Evolutionary conservation across 208 protist species (phyloP), one percentile per base, ranked within the genome.

Genomic region (Angomonas ambiguus): DNA sequence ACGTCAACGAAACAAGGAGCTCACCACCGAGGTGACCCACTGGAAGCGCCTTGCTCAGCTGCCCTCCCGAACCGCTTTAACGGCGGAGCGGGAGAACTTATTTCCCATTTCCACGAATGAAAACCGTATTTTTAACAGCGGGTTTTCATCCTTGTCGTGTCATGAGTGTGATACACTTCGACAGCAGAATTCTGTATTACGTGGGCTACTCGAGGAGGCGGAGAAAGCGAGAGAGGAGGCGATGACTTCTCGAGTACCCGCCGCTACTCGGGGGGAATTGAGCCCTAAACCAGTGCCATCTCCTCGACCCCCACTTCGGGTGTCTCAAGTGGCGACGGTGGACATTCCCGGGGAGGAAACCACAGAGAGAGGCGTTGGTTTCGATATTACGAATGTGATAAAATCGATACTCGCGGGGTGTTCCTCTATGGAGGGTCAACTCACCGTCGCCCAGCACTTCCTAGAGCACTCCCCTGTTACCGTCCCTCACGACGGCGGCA

Each of bases 391-490:
- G 49, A 53, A 42, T 5, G 77, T 83, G 6, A 42, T 71, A 20
- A 59, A 70, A 1, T 71, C 82, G 11, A 65, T 92, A 16, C 62
- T 78, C 4, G 41, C 69, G 24, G 86, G 86, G 3, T 92, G 86
- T 33, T 60, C 77, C 25, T 82, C 86, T 11, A 38, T 92, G 11
- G 58, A 71, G 18, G 61, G 67, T 0, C 80, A 85, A 45, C 74
- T 89, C 8, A 65, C 59, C 38, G 64, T 65, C 27, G 35, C 76
- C 2, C 58, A 77, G 42, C 11, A 42, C 30, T 49, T 51, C 18
- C 25, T 72, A 8, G 31, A 60, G 20, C 62, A 62, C 6, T 2
- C 16, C 13, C 5, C 8, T 30, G 1, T 67, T n/a, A 27, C 42
- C 45, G 25, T 58, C 66, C 13, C 67, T 68, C 11, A 42, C 62